phyloP scores from a whole-genome alignment of 805 yeast genomes.

The Candida maltosa region DNA sequence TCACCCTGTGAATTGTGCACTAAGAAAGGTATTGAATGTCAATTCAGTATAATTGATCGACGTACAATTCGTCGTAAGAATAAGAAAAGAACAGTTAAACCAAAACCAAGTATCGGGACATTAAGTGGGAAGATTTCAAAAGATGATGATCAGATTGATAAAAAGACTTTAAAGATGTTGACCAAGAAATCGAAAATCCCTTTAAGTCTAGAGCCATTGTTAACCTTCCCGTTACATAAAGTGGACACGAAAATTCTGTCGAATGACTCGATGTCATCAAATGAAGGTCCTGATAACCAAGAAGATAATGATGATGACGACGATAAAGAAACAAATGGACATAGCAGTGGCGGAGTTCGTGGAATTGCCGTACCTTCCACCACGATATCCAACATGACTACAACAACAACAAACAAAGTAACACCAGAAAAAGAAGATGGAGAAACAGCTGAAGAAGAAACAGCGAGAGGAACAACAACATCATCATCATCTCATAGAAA shows the following conservation, averaged over 20 bases:
- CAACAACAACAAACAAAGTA: neutral
- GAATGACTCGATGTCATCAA: no score
- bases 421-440: neutral
- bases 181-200: slow-evolving; percentile 3
- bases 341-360: neutral
- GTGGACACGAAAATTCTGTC: neutral
- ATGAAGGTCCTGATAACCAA: slow-evolving; percentile 1
- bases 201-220: slow-evolving; percentile 4
- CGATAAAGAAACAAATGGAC: neutral
- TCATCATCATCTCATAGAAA: neutral
- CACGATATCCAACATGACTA: neutral
- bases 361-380: no score
- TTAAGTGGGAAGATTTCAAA: neutral
- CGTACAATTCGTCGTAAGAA: slow-evolving; percentile 12
- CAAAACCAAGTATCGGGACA: neutral
- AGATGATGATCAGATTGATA: slow-evolving; percentile 3
- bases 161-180: slow-evolving; percentile 4
- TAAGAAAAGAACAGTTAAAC: slow-evolving; percentile 4
- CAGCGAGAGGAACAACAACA: neutral
- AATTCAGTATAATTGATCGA: slow-evolving; percentile 21
- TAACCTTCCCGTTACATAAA: slow-evolving; percentile 8
- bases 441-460: neutral
- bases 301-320: neutral
- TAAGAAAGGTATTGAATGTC: slow-evolving; percentile 25
- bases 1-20: slow-evolving; percentile 36